A percentile compares a stretch with the other conserved stretches of the same genome.
Conservation (phyloP, 2,329 filamentous ascomycete species). For the Mariannaea sp. region DNA sequence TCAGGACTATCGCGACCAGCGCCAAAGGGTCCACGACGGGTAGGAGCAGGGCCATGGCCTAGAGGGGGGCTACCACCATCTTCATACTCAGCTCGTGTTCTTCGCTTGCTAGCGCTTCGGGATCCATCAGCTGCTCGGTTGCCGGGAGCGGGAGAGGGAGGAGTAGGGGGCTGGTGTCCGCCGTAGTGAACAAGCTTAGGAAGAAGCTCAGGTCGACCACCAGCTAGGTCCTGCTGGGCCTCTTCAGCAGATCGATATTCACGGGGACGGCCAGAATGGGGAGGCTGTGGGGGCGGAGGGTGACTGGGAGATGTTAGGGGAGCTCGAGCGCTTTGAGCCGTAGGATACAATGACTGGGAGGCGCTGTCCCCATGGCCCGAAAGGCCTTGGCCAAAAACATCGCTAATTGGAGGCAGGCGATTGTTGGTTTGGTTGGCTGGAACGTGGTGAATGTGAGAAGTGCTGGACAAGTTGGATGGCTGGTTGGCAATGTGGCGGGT, state of each 20-base stretch:
- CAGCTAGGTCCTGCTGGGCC: constrained; percentile 85
- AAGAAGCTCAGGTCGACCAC: constrained; percentile 88
- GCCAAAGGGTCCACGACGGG: constrained; percentile 73
- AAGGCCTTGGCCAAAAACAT: constrained; percentile 87
- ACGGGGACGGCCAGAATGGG: constrained; percentile 67
- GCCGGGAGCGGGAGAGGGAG: constrained; percentile 75
- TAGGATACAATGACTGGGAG: constrained; percentile 57
- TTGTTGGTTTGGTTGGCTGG: constrained; percentile 89
- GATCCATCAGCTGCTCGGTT: constrained; percentile 53
- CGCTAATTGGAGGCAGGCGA: constrained; percentile 88
- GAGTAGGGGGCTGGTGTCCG: constrained; percentile 89
- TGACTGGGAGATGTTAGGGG: constrained; percentile 80
- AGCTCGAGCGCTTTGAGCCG: constrained; percentile 66
- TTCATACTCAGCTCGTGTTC: constrained; percentile 89
- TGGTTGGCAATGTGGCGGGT: constrained; percentile 81
- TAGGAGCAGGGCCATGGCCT: constrained; percentile 69
- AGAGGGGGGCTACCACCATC: constrained; percentile 89
- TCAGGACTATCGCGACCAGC: constrained; percentile 84
- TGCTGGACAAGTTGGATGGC: constrained; percentile 79
- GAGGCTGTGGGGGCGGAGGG: constrained; percentile 58
- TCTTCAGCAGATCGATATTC: constrained; percentile 97
- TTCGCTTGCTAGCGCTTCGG: constrained; percentile 70
- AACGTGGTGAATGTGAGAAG: constrained; percentile 88
- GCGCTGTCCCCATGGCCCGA: constrained; percentile 63
- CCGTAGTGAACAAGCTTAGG: constrained; percentile 96